A percentile compares a stretch with the other conserved stretches of the same genome.
Conservation (phyloP, 1,284 basidiomycete species). For the Pseudomicrostroma phylloplanum region DNA sequence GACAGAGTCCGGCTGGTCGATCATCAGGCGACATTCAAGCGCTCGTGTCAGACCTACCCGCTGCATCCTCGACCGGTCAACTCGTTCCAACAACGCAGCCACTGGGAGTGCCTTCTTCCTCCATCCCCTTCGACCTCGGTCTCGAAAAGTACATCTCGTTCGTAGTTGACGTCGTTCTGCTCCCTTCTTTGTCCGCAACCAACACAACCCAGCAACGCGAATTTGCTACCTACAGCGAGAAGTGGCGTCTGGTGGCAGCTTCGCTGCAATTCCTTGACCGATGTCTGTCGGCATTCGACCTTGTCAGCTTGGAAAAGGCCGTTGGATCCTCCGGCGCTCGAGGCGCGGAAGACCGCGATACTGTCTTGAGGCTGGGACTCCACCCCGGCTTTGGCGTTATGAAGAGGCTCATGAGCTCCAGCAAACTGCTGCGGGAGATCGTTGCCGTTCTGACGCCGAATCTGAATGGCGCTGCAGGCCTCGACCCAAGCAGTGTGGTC, state of each 20-base stretch:
- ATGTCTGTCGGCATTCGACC: conserved; percentile 71
- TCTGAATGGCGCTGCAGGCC: conserved; percentile 7
- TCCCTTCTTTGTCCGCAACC: conserved; percentile 49
- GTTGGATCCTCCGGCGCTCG: conserved; percentile 13
- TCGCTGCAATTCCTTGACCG: conserved; percentile 80
- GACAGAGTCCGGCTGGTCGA: conserved; percentile 11
- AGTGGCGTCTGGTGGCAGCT: conserved; percentile 79
- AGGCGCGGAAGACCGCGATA: conserved; percentile 36
- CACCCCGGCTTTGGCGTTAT: conserved; percentile 87
- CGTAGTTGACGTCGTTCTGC: conserved; percentile 80
- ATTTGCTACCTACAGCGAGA: conserved; percentile 67
- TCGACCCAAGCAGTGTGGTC: background rate
- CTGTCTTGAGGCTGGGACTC: conserved; percentile 53
- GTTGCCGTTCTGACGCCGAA: conserved; percentile 62
- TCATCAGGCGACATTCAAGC: conserved; percentile 13
- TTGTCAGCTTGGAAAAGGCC: conserved; percentile 52
- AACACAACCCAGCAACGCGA: conserved; percentile 56
- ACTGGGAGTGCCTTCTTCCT: background rate
- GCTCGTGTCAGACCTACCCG: conserved; percentile 12
- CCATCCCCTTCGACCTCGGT: background rate
- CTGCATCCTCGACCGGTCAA: conserved; percentile 2
- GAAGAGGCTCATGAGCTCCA: conserved; percentile 68
- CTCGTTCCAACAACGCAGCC: background rate
- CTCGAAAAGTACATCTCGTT: conserved; percentile 74
- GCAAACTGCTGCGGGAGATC: conserved; percentile 65